These are phyloP conservation scores for Gynandropsis gynandra DNA, from an alignment of 345 rosid species.

Conservation along the genomic window DNA sequence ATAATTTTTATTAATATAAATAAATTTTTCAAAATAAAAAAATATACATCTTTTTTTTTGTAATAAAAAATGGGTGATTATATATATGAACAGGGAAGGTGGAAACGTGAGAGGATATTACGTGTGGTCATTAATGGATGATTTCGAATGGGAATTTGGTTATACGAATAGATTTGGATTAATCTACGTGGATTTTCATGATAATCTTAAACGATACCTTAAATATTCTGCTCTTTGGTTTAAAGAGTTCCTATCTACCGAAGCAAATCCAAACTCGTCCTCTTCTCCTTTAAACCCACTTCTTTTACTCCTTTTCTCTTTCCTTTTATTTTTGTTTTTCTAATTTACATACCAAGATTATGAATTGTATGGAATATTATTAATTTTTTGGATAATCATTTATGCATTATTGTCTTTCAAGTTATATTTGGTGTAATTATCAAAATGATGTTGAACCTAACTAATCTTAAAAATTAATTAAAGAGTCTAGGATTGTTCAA, in stretches of 20 bases:
- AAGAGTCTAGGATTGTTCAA: too few relatives aligned
- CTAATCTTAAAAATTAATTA: too few relatives aligned
- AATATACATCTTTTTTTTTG: not conserved
- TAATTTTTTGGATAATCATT: too few relatives aligned
- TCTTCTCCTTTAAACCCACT: not conserved
- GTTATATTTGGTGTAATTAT: too few relatives aligned
- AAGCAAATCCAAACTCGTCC: not conserved
- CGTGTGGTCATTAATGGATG: constrained; percentile 46
- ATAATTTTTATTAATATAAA: not conserved
- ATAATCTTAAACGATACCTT: constrained; percentile 38
- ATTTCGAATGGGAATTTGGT: constrained; percentile 49
- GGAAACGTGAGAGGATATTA: constrained; percentile 41
- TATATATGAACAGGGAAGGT: constrained; percentile 23
- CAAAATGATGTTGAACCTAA: too few relatives aligned
- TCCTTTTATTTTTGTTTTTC: too few relatives aligned
- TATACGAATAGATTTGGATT: constrained; percentile 38
- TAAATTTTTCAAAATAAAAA: not conserved
- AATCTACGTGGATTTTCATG: constrained; percentile 34
- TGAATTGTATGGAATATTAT: too few relatives aligned
- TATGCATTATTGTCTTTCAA: too few relatives aligned
- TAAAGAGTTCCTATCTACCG: constrained; percentile 26
- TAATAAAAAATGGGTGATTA: not conserved
- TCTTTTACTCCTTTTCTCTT: too few relatives aligned
- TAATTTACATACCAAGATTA: too few relatives aligned
- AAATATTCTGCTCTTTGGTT: constrained; percentile 54